Percentiles rank a stretch among this genome's conserved stretches.
phyloP scores from a whole-genome alignment of 805 yeast genomes.

The Metschnikowia amazonensis region DNA sequence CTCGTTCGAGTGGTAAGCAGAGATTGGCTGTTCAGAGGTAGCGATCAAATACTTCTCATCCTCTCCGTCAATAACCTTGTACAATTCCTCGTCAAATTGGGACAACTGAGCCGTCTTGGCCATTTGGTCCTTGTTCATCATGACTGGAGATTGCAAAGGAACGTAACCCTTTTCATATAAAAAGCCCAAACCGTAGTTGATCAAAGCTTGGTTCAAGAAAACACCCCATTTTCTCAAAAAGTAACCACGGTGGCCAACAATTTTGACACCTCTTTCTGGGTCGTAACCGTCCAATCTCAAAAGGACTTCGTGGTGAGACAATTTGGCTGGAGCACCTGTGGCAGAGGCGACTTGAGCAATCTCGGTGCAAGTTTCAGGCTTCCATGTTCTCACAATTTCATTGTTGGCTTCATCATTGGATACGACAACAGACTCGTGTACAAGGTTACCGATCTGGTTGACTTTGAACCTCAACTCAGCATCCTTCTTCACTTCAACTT shows the following conservation, averaged over 20 bases:
- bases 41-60: constrained; percentile 98
- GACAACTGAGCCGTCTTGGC: constrained; percentile 98
- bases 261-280: constrained; percentile 97
- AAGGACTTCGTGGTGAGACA: constrained; percentile 94
- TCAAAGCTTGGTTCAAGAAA: constrained; percentile 94
- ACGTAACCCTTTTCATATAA: constrained; percentile 73
- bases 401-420: constrained; percentile 89
- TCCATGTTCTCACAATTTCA: constrained; percentile 83
- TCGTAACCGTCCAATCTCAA: constrained; percentile 96
- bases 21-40: constrained; percentile 98
- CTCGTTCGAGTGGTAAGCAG: constrained; percentile 95
- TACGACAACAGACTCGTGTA: constrained; percentile 85
- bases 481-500: constrained; percentile 78
- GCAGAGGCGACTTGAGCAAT: constrained; percentile 69
- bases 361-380: constrained; percentile 63
- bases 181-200: constrained; percentile 89
- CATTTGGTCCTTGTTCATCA: constrained; percentile 99
- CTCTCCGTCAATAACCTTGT: constrained; percentile 94
- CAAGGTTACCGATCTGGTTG: constrained; percentile 87
- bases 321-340: constrained; percentile 67
- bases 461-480: constrained; percentile 71
- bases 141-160: constrained; percentile 97
- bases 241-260: constrained; percentile 98
- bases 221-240: constrained; percentile 94
- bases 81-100: constrained; percentile 95